Conservation (phyloP, 306 rosid species). For the Pterocarpus santalinus region DNA sequence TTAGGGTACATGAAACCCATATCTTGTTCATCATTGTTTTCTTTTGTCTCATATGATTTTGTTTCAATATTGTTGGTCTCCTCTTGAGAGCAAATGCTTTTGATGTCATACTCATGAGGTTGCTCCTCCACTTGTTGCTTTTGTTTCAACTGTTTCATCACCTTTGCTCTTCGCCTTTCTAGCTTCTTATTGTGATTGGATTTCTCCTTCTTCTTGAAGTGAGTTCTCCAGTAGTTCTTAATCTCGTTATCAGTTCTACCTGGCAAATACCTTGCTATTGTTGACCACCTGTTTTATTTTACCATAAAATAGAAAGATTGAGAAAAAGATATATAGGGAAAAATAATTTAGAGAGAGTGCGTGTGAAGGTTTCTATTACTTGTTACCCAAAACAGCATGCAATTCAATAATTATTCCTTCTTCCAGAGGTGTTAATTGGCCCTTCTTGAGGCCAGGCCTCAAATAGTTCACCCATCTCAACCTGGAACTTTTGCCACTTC, state of each 20-base stretch:
- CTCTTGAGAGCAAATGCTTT: background rate
- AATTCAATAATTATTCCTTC: slow-evolving; percentile 71
- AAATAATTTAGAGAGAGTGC: background rate
- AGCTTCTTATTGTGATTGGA: slow-evolving; percentile 47
- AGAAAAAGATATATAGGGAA: background rate
- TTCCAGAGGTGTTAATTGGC: slow-evolving; percentile 69
- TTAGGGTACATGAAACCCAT: slow-evolving; percentile 2
- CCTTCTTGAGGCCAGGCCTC: slow-evolving; percentile 80
- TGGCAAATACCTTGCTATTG: slow-evolving; percentile 77
- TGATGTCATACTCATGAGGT: slow-evolving; percentile 5
- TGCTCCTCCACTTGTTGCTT: background rate
- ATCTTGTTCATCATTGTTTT: slow-evolving; percentile 21
- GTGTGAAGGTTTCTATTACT: slow-evolving; percentile 45
- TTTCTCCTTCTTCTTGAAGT: slow-evolving; percentile 64
- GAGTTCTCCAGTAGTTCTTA: slow-evolving; percentile 85
- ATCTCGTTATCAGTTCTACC: slow-evolving; percentile 89
- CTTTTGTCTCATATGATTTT: slow-evolving; percentile 32
- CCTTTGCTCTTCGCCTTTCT: slow-evolving; percentile 47
- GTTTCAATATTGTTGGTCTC: slow-evolving; percentile 26
- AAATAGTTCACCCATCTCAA: slow-evolving; percentile 87
- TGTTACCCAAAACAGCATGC: slow-evolving; percentile 79
- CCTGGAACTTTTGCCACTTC: slow-evolving; percentile 85
- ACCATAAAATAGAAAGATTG: background rate
- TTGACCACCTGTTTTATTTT: slow-evolving; percentile 67
- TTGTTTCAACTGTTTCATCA: slow-evolving; percentile 41